phyloP scores from a whole-genome alignment of 768 basidiomycete genomes.

The Serendipita sp. region DNA sequence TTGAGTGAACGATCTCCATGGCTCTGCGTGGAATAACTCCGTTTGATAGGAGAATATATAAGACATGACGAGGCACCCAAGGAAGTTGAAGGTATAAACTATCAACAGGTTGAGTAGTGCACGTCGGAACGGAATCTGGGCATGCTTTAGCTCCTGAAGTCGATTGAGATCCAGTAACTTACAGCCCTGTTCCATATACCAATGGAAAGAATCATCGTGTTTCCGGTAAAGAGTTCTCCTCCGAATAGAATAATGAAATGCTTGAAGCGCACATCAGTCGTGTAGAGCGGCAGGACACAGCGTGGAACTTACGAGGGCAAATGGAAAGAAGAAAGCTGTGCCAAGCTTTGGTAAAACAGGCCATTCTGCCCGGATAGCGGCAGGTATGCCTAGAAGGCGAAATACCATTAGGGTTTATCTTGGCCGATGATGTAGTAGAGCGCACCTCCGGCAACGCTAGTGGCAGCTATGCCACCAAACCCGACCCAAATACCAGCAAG shows the following conservation, averaged over 20 bases:
- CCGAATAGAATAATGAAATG: slow-evolving; percentile 11
- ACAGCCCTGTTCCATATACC: background rate
- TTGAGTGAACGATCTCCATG: slow-evolving; percentile 9
- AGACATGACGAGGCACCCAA: slow-evolving; percentile 8
- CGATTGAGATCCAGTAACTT: background rate
- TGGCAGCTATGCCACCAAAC: slow-evolving; percentile 10
- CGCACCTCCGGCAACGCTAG: slow-evolving; percentile 10
- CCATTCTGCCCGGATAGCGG: slow-evolving; percentile 7
- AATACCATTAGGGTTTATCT: background rate
- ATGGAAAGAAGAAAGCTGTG: slow-evolving; percentile 11
- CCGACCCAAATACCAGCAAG: slow-evolving; percentile 12
- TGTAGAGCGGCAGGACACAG: background rate
- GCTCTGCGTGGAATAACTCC: slow-evolving; percentile 11
- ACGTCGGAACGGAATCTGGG: slow-evolving; percentile 7
- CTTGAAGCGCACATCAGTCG: background rate
- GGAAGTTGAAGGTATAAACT: slow-evolving; percentile 9
- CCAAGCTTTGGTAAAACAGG: slow-evolving; percentile 12
- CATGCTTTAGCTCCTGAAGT: background rate
- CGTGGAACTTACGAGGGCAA: slow-evolving; percentile 7
- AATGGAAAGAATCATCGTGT: slow-evolving; percentile 11
- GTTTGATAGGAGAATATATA: slow-evolving; percentile 12
- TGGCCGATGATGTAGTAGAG: background rate
- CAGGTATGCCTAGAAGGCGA: slow-evolving; percentile 1
- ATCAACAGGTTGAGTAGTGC: slow-evolving; percentile 10
- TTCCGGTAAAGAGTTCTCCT: slow-evolving; percentile 13